These are phyloP conservation scores for Priceomyces fermenticarens DNA, from an alignment of 805 yeast genomes.

Conservation along the genomic window DNA sequence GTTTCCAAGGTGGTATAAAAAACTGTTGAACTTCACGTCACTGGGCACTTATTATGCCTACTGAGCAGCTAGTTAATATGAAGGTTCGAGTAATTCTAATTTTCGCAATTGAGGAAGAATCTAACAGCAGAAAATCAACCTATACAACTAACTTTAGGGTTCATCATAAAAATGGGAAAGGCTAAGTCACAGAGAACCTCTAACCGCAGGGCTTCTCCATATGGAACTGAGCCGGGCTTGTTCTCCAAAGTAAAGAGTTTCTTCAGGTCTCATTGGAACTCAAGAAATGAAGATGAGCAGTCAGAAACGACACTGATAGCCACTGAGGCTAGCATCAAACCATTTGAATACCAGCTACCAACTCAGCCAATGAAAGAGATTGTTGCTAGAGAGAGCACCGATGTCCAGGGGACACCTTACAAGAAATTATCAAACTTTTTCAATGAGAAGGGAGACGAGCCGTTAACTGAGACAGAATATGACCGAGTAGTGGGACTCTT, in stretches of 20 bases:
- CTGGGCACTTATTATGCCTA: no score
- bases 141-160: no score
- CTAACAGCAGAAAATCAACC: no score
- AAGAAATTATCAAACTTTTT: conserved; percentile 67
- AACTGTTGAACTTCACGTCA: no score
- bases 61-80: no score
- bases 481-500: conserved; percentile 76
- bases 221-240: conserved; percentile 18
- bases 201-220: conserved; percentile 10
- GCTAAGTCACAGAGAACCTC: no score
- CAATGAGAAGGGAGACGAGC: conserved; percentile 68
- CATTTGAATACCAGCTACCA: conserved; percentile 10
- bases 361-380: conserved; percentile 1
- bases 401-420: conserved; percentile 34
- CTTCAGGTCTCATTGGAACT: conserved; percentile 11
- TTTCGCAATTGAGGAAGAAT: no score
- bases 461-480: conserved; percentile 69
- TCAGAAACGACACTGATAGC: neutral
- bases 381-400: neutral
- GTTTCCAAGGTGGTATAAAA: no score
- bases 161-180: no score
- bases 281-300: conserved; percentile 2
- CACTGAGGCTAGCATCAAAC: neutral
- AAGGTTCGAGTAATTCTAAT: no score
- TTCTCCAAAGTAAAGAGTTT: conserved; percentile 27